Evolutionary conservation across 495 filamentous ascomycete species (phyloP), one percentile per base, ranked within the genome.

Genomic region (Penicillium arizonense): DNA sequence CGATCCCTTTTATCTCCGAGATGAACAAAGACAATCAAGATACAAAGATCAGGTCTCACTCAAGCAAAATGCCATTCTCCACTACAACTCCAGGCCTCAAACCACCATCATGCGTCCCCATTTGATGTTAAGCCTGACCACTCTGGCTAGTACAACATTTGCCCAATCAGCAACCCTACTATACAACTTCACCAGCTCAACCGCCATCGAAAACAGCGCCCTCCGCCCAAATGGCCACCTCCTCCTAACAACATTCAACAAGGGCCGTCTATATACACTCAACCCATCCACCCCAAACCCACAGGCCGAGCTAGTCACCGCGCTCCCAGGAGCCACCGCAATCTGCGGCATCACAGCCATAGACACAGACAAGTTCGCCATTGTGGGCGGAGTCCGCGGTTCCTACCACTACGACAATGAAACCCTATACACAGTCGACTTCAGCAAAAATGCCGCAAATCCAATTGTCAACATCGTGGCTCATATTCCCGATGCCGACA

Each of bases 181-280:
- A 23, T 65, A 53, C 53, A 55, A 56, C 41, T 67, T 67, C 52
- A 52, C 63, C 20, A 57, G 21, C 35, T 18, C 16, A 11, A 51
- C 63, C 13, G 68, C 63, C 58, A 53, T 77, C 50, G 75, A 79
- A 38, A 78, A 78, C 60, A 64, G 77, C 38, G 68, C 66, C 33
- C 63, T 77, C 37, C 75, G 75, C 11, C 57, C 72, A 3, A 77
- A 80, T 56, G 72, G 76, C 44, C 52, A 74, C 20, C 59, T 80
- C 1, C 65, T 80, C 23, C 46, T 76, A 26, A 79, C 74, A 11
- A 58, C 67, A 9, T 63, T 69, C 21, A 48, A 55, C 28, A 30
- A 57, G 51, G 70, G 62, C 4, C 65, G 52, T 9, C 52, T 69
- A 48, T 72, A 53, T 42, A 67, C 60, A 5, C 37, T 69, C 12